Percentiles rank a stretch among this genome's conserved stretches.
These are phyloP conservation scores for Leishmania turanica DNA, from an alignment of 208 protist species.

Conservation along the genomic window DNA sequence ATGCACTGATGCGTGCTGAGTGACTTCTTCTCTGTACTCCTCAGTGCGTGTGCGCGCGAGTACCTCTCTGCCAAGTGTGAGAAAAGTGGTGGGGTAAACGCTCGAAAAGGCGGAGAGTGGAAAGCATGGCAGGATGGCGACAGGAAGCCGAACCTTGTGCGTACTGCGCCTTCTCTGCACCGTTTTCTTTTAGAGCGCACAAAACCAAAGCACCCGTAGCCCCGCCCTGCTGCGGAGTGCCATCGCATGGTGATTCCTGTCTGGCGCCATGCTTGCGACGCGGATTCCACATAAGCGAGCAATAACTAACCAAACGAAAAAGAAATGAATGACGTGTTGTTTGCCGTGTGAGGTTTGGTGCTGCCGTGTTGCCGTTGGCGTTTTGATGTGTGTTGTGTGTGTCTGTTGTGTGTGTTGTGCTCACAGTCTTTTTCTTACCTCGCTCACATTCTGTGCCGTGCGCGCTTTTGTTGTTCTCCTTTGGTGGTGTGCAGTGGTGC, in stretches of 20 bases:
- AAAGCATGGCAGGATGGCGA: background rate
- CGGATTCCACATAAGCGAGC: background rate
- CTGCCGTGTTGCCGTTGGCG: background rate
- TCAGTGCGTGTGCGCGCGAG: too few species aligned
- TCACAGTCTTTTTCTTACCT: slow-evolving; percentile 8
- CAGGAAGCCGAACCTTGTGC: background rate
- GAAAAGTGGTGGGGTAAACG: too few species aligned
- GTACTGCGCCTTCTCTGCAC: background rate
- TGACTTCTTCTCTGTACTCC: background rate
- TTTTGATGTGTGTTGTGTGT: background rate
- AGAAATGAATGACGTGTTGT: background rate
- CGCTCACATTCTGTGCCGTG: background rate
- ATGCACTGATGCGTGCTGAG: too few species aligned
- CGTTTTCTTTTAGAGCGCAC: background rate
- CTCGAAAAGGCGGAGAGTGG: background rate
- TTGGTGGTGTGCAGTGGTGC: background rate
- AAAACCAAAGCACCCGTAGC: too few species aligned
- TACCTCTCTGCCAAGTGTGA: background rate
- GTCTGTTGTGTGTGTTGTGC: slow-evolving; percentile 1
- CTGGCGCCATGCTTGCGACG: background rate
- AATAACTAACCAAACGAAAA: background rate
- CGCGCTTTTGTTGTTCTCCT: background rate
- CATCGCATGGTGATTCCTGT: background rate
- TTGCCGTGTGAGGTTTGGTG: too few species aligned
- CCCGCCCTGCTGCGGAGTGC: background rate